phyloP scores from a whole-genome alignment of 164 flowering plant species.

The Dillenia suffruticosa region DNA sequence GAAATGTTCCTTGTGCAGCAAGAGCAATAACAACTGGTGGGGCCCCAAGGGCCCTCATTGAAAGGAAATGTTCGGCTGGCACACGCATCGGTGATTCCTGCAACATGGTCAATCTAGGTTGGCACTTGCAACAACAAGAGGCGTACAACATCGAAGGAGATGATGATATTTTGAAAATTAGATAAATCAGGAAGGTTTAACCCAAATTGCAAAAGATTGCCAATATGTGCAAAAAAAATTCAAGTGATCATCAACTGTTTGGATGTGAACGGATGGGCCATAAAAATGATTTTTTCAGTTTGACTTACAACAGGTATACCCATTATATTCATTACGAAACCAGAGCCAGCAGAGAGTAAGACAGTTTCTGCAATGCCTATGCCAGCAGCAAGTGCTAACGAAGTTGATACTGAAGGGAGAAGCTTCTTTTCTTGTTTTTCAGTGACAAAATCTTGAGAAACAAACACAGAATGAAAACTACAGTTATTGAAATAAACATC shows the following conservation, averaged over 20 bases:
- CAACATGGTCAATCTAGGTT: slow-evolving; percentile 6
- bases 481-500: neutral
- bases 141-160: too few relatives aligned
- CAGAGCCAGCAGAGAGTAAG: slow-evolving; percentile 77
- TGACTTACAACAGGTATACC: slow-evolving; percentile 95
- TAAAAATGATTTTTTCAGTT: slow-evolving; percentile 12
- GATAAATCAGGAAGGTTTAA: too few relatives aligned
- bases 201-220: too few relatives aligned
- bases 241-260: too few relatives aligned
- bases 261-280: too few relatives aligned
- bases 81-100: slow-evolving; percentile 90
- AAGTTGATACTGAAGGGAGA: slow-evolving; percentile 81
- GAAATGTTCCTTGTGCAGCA: slow-evolving; percentile 96
- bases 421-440: slow-evolving; percentile 38
- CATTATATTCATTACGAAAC: slow-evolving; percentile 77
- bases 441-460: slow-evolving; percentile 18
- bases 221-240: too few relatives aligned
- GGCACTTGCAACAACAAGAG: neutral
- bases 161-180: too few relatives aligned
- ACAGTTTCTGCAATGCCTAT: slow-evolving; percentile 82
- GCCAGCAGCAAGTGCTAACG: slow-evolving; percentile 75
- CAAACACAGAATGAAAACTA: slow-evolving; percentile 9
- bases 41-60: slow-evolving; percentile 85
- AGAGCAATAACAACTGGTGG: slow-evolving; percentile 90
- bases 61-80: slow-evolving; percentile 82